Conservation (phyloP, 768 basidiomycete species). For the Leucocoprinus sp. region DNA sequence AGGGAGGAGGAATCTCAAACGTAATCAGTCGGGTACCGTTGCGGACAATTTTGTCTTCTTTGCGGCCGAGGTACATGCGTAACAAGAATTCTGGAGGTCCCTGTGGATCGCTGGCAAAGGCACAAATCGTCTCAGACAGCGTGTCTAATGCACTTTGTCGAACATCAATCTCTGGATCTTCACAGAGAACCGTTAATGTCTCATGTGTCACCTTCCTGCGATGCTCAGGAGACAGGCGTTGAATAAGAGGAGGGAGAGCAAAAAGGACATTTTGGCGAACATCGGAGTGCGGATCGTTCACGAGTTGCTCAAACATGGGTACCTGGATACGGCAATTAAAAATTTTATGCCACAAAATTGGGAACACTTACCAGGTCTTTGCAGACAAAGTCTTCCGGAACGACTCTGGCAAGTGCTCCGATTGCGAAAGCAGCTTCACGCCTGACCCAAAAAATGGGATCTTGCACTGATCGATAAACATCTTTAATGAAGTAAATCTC, state of each 20-base stretch:
- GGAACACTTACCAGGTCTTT: constrained; percentile 45
- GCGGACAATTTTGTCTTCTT: constrained; percentile 31
- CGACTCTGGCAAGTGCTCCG: constrained; percentile 81
- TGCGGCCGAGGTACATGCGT: constrained; percentile 65
- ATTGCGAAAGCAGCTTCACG: constrained; percentile 84
- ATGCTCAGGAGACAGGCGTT: constrained; percentile 48
- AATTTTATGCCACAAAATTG: not conserved
- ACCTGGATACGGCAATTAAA: constrained; percentile 39
- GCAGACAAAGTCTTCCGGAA: constrained; percentile 65
- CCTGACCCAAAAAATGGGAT: constrained; percentile 70
- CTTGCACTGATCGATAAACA: constrained; percentile 57
- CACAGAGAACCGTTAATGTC: constrained; percentile 52
- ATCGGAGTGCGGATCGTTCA: constrained; percentile 64
- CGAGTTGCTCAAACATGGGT: constrained; percentile 66
- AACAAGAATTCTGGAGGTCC: constrained; percentile 74
- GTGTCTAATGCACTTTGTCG: constrained; percentile 78
- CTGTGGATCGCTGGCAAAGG: constrained; percentile 55
- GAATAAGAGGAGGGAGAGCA: constrained; percentile 72
- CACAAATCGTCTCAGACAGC: constrained; percentile 82
- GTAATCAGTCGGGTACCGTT: constrained; percentile 27
- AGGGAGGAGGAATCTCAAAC: constrained; percentile 14
- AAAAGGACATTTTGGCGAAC: constrained; percentile 86
- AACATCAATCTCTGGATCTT: constrained; percentile 58
- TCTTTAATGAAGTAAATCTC: constrained; percentile 68
- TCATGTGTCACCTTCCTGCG: constrained; percentile 61